Base-by-base conservation (phyloP, 352 stramenopile genomes). In the Globisporangium alternatum region DNA sequence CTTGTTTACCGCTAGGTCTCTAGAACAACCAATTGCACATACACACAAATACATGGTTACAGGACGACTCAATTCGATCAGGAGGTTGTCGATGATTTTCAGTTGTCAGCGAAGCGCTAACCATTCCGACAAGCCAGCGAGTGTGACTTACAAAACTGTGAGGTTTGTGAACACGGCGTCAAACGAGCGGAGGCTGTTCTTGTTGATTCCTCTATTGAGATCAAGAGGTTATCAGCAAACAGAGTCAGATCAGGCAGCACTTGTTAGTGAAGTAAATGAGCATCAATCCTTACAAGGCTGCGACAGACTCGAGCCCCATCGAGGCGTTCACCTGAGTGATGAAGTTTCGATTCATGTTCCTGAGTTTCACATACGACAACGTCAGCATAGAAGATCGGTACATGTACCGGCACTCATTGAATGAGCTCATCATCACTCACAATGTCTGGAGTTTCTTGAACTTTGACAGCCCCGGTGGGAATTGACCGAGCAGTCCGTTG, bases 141-240 rank as follows among this genome's bases (percentile, higher is more conserved):
- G 22, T n/a, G 12, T 31, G 7, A 25, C 52, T 30, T 58, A 58
- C 52, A 58, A 4, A 2, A 21, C 9, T 19, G 52, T 58, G 19
- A 58, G 21, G 31, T 45, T 44, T n/a, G 52, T 17, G 13, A 58
- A 58, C 52, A 45, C 19, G 19, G 52, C 52, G 19, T 28, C 52
- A 31, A 58, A 58, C 3, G 1, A 21, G 7, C 19, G 6, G 31
- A 47, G 43, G 31, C 35, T 58, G 52, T 58, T 58, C 9, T 10
- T n/a, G 31, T 19, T 43, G 22, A 58, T 6, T 17, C 17, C 35
- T 28, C 52, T 58, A 44, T 37, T 37, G 3, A 37, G 31, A 37
- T 37, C 31, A n/a, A n/a, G n/a, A n/a, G n/a, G n/a, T n/a, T n/a
- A n/a, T n/a, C n/a, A n/a, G n/a, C n/a, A n/a, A n/a, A n/a, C n/a